Conservation (phyloP, 1,284 basidiomycete genomes). For the Melampsora larici-populina region DNA sequence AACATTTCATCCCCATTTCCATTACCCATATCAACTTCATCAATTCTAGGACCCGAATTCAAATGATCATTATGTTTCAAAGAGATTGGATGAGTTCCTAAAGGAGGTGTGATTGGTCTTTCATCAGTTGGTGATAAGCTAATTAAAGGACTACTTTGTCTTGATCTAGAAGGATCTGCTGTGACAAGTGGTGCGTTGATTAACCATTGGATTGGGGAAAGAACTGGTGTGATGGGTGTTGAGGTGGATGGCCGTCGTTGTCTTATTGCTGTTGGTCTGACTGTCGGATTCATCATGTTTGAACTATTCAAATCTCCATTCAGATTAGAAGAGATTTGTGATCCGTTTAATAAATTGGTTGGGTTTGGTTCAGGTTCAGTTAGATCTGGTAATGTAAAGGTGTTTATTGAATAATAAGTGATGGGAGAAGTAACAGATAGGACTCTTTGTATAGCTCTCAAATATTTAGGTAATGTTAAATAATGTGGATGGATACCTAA, state of each 20-base stretch:
- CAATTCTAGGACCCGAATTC: neutral
- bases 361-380: neutral
- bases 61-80: neutral
- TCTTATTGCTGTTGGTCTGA: neutral
- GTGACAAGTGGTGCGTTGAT: neutral
- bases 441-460: slow-evolving; percentile 31
- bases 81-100: neutral
- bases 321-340: neutral
- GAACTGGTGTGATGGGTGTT: slow-evolving; percentile 25
- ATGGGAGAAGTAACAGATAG: slow-evolving; percentile 31
- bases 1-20: neutral
- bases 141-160: slow-evolving; percentile 14
- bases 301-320: neutral
- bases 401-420: slow-evolving; percentile 13
- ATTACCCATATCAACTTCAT: neutral
- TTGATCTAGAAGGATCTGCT: neutral
- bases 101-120: slow-evolving; percentile 26
- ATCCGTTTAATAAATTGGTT: neutral
- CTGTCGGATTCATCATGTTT: no score
- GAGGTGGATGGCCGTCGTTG: slow-evolving; percentile 19
- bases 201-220: slow-evolving; percentile 39
- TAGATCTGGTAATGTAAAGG: neutral
- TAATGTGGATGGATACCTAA: slow-evolving; percentile 32
- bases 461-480: slow-evolving; percentile 33
- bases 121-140: slow-evolving; percentile 6